Evolutionary conservation across 768 basidiomycete genomes (phyloP).

Genomic region (Lactarius indigo): DNA sequence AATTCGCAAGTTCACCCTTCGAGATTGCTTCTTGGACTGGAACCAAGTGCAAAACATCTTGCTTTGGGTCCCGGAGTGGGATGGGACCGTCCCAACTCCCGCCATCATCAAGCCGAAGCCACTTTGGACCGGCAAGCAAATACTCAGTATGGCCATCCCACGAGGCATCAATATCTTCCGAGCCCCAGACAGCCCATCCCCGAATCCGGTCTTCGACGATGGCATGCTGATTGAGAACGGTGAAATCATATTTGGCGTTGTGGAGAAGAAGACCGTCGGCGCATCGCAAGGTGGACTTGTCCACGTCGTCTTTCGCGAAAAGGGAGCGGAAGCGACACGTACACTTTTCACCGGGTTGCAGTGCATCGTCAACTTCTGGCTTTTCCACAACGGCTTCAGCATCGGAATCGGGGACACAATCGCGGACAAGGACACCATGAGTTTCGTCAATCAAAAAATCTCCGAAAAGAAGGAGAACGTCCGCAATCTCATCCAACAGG

Average conservation of each 20-base stretch:
- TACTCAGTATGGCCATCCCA: constrained; percentile 87
- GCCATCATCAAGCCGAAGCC: constrained; percentile 96
- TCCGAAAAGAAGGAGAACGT: constrained; percentile 77
- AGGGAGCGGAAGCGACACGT: constrained; percentile 88
- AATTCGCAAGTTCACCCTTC: constrained; percentile 93
- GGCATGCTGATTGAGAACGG: constrained; percentile 97
- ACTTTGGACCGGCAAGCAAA: constrained; percentile 97
- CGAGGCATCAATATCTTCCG: constrained; percentile 93
- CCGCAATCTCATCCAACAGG: constrained; percentile 72
- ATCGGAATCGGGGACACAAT: constrained; percentile 99
- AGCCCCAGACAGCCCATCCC: constrained; percentile 71
- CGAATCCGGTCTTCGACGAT: constrained; percentile 84
- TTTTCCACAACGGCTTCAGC: constrained; percentile 98
- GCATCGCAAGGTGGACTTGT: constrained; percentile 91
- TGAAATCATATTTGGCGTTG: constrained; percentile 90
- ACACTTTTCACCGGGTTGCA: constrained; percentile 92
- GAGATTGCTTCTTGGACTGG: constrained; percentile 96
- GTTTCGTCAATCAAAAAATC: constrained; percentile 78
- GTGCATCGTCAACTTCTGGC: constrained; percentile 96
- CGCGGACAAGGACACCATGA: constrained; percentile 87
- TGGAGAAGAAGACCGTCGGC: constrained; percentile 99
- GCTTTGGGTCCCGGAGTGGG: constrained; percentile 98
- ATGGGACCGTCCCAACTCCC: constrained; percentile 87
- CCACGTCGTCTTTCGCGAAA: constrained; percentile 96
- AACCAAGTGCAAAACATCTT: constrained; percentile 94